Percentiles rank a stretch among this genome's conserved stretches.
phyloP scores from a whole-genome alignment of 495 filamentous ascomycete species.

The Aspergillus hancockii region DNA sequence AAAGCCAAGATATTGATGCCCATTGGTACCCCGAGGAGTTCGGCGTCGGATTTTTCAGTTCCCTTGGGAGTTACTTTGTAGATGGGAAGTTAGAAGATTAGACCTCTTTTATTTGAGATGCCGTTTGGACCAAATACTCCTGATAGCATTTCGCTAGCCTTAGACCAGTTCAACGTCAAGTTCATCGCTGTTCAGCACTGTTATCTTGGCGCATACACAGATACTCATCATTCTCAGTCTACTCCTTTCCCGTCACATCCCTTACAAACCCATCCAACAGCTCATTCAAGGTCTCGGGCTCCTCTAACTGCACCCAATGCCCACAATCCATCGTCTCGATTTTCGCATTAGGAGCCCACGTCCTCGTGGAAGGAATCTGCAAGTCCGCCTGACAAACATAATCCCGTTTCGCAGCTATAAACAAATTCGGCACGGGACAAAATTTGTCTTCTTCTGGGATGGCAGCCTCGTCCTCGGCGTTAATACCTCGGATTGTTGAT shows the following conservation, averaged over 20 bases:
- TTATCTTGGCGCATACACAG: background rate
- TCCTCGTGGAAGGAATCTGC: background rate
- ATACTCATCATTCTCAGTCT: too few relatives aligned
- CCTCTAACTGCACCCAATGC: slow-evolving; percentile 10
- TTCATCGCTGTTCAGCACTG: too few relatives aligned
- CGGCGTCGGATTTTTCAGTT: too few relatives aligned
- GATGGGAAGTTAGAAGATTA: too few relatives aligned
- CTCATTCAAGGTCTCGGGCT: slow-evolving; percentile 5
- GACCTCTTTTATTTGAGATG: too few relatives aligned
- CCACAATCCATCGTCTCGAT: slow-evolving; percentile 6
- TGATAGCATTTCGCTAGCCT: too few relatives aligned
- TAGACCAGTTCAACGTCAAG: too few relatives aligned
- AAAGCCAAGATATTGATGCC: too few relatives aligned
- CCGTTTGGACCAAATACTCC: too few relatives aligned
- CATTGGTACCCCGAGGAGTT: too few relatives aligned
- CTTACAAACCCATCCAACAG: background rate
- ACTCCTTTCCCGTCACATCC: slow-evolving; percentile 5
- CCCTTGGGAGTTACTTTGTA: too few relatives aligned
- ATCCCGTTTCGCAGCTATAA: slow-evolving; percentile 9
- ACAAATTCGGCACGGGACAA: slow-evolving; percentile 7
- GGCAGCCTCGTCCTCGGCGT: slow-evolving; percentile 4
- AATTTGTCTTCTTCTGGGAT: background rate
- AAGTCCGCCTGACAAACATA: slow-evolving; percentile 4
- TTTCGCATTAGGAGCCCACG: background rate
- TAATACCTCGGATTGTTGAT: background rate